Evolutionary conservation across 1,284 basidiomycete genomes (phyloP), one percentile per base, ranked within the genome.

Genomic region (Inonotus hispidus): DNA sequence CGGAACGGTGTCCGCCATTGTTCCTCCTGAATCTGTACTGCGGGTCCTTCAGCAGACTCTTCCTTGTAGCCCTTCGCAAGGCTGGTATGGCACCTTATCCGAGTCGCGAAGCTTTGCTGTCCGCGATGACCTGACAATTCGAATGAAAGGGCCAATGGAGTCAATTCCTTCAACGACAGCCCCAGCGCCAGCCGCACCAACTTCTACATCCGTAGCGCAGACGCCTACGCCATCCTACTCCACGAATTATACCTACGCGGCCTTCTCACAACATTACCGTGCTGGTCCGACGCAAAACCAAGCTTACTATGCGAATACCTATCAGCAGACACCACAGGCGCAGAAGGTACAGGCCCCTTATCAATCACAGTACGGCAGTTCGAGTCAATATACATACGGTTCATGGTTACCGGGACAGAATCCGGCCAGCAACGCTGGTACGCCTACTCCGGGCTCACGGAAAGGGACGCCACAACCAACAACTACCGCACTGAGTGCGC

Each of bases 31-130:
- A 3, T 74, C 82, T 27, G 72, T 82, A 49, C 78, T 92, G 16
- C 86, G 79, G 63, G 84, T 80, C 65, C 76, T 92, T 2, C 86
- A 89, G 65, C 82, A 79, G 21, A 87, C 87, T 0, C 75, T 92
- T 6, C 87, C 86, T 1, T 70, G 79, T 7, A 76, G 77, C 13
- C 76, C 84, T 21, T 75, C 80, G 2, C 77, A 78, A 62, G 86
- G 88, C 8, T 92, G 88, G 87, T 76, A 84, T 65, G 90, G 90
- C 32, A 91, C 85, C 0, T 77, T 92, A 3, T 82, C 85, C n/a
- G 69, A 81, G 19, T 74, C 78, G 43, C 79, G 79, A 27, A 66
- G 80, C 11, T 79, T 79, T 1, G 85, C 88, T 3, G 78, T 90
- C 14, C 81, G 83, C 23, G 90, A 92, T 69, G 84, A 92, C 67